Base-by-base conservation (phyloP, 805 yeast species). In the Huiozyma naganishii region DNA sequence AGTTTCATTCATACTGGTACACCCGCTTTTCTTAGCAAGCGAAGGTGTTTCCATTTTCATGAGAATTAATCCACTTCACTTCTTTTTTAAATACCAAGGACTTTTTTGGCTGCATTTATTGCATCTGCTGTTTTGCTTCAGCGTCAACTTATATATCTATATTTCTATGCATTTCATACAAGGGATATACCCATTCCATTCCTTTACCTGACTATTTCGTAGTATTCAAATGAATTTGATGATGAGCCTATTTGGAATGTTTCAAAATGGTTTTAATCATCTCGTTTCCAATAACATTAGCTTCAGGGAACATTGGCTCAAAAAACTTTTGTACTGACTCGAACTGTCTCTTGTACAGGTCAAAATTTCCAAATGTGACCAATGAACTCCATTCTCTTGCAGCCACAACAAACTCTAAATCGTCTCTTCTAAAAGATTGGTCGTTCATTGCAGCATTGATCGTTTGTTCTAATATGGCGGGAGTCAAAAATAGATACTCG, bases 391-490 rank as follows among this genome's bases (percentile, higher is more conserved):
- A 92, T 30, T 60, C 56, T 51, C 95, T 72, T 0, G 97, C 94
- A 0, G 97, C 95, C 40, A 89, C 73, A 1, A 88, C 87, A 63
- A 92, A 92, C 62, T 89, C 95, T 52, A 89, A 66, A 62, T 92
- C 98, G 58, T 92, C 98, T 29, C 77, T 78, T 54, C 97, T 73
- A 59, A 87, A 92, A 1, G 79, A 70, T 12, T 72, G 67, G 46
- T 84, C 81, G 29, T 68, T 55, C 9, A 83, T 66, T 0, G 95
- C 83, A 47, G 83, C 90, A 11, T 74, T 74, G 8, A 90, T 72
- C 45, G 92, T 82, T 46, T 78, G 79, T 38, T 88, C 95, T n/a
- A 92, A 65, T 33, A 90, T 63, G 1, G 81, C 83, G 0, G 92
- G 90, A 0, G 88, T 77, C 55, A 95, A 79, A 61, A 90, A 92